Evolutionary conservation across 2,329 filamentous ascomycete species (phyloP).

Genomic region (Botrytis elliptica): DNA sequence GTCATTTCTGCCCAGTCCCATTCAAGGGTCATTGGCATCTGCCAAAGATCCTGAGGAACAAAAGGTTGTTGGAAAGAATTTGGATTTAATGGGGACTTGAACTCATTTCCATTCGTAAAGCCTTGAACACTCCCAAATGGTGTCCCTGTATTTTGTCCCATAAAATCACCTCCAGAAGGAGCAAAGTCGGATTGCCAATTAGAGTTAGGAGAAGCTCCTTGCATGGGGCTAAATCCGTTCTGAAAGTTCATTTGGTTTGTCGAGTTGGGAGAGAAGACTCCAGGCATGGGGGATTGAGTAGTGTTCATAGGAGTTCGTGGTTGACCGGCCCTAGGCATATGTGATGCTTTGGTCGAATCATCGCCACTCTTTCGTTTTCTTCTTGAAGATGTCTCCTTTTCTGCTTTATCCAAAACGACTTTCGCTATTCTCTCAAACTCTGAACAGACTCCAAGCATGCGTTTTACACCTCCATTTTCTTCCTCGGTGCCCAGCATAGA

Average conservation of each 20-base stretch:
- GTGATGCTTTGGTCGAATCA: slow-evolving; percentile 31
- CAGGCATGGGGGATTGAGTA: slow-evolving; percentile 30
- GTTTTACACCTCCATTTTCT: slow-evolving; percentile 84
- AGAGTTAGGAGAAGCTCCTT: slow-evolving; percentile 29
- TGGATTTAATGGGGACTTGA: slow-evolving; percentile 37
- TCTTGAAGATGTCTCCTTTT: slow-evolving; percentile 66
- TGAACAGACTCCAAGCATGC: slow-evolving; percentile 91
- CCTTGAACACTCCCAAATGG: slow-evolving; percentile 35
- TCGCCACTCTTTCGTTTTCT: slow-evolving; percentile 81
- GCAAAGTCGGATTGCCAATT: slow-evolving; percentile 32
- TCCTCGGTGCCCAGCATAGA: slow-evolving; percentile 87
- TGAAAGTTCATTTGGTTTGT: slow-evolving; percentile 32
- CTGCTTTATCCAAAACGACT: slow-evolving; percentile 85
- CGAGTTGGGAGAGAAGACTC: slow-evolving; percentile 33
- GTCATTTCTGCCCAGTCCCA: slow-evolving; percentile 70
- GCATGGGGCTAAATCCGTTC: slow-evolving; percentile 35
- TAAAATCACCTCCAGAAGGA: slow-evolving; percentile 29
- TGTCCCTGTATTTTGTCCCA: slow-evolving; percentile 32
- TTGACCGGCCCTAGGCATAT: slow-evolving; percentile 20
- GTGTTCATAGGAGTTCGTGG: slow-evolving; percentile 34
- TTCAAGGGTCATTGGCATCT: slow-evolving; percentile 93
- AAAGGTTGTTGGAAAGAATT: slow-evolving; percentile 75
- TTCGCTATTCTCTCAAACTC: slow-evolving; percentile 95
- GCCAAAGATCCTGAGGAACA: slow-evolving; percentile 89
- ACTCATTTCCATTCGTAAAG: slow-evolving; percentile 34